Evolutionary conservation across 176 grass and related monocot genomes (phyloP).

Genomic region (Alopecurus myosuroides): DNA sequence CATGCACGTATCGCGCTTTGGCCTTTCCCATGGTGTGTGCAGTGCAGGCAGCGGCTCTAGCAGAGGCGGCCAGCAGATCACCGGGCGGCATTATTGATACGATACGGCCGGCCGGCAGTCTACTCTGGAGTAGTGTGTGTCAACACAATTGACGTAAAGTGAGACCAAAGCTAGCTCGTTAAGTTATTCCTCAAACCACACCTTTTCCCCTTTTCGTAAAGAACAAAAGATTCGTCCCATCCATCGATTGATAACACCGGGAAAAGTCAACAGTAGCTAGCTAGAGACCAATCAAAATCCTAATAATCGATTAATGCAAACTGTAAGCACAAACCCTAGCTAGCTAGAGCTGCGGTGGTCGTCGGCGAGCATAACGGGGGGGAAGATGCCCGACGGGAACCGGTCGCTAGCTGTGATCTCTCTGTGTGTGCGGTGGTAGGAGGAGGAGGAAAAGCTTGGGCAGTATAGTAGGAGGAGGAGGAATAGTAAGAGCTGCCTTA

Average conservation of each 20-base stretch:
- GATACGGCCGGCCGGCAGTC: no score
- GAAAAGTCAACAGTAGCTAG: slow-evolving; percentile 26
- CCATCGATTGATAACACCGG: neutral
- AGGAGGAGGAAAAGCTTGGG: slow-evolving; percentile 20
- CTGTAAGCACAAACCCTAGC: neutral
- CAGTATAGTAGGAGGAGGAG: neutral
- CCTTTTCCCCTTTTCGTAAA: slow-evolving; percentile 39
- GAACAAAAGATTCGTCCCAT: slow-evolving; percentile 15
- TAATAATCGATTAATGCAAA: neutral
- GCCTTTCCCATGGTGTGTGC: slow-evolving; percentile 4
- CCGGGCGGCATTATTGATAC: slow-evolving; percentile 36
- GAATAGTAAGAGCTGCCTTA: slow-evolving; percentile 30
- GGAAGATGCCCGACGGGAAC: neutral
- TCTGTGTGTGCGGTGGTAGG: neutral
- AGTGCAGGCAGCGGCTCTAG: neutral
- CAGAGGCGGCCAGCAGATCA: neutral
- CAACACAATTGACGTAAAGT: slow-evolving; percentile 39
- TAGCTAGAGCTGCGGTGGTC: no score
- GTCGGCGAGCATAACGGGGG: neutral
- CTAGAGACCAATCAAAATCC: neutral
- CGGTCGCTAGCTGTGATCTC: neutral
- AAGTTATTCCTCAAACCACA: slow-evolving; percentile 40
- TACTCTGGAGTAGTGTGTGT: neutral
- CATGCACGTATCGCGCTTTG: slow-evolving; percentile 4
- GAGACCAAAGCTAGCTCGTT: slow-evolving; percentile 25